These are phyloP conservation scores for Vaccinium vitisidaea DNA, from an alignment of 148 eudicot genomes.

Conservation along the genomic window DNA sequence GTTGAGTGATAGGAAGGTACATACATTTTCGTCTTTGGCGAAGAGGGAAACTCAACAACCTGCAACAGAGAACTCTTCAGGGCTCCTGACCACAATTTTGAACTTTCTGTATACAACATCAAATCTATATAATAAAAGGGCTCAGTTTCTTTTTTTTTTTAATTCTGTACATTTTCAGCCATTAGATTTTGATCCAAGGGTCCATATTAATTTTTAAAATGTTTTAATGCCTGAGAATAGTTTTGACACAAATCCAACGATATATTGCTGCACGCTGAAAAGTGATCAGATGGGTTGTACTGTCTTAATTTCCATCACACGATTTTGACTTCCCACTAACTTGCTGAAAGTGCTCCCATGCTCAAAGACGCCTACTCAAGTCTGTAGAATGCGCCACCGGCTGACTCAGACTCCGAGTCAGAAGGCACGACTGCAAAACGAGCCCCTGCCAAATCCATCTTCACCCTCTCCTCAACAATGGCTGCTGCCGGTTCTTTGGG, in stretches of 20 bases:
- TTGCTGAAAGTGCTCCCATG: not conserved
- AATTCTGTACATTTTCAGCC: not conserved
- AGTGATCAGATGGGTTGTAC: not conserved
- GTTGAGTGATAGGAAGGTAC: conserved; percentile 10
- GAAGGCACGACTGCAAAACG: not conserved
- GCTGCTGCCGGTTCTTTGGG: not conserved
- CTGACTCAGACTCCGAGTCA: not conserved
- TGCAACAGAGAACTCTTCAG: conserved; percentile 33
- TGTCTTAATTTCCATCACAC: not conserved
- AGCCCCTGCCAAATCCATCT: not conserved
- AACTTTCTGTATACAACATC: not conserved
- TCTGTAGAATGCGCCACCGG: not conserved
- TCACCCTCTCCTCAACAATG: not conserved
- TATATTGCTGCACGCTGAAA: not conserved
- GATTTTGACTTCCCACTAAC: not conserved
- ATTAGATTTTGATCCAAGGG: not conserved
- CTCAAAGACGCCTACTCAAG: not conserved
- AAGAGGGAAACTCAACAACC: conserved; percentile 77
- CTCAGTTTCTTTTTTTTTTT: not conserved
- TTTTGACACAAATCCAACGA: not conserved
- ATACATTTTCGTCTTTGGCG: conserved; percentile 80
- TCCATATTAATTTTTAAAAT: not conserved
- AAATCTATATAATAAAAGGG: not conserved
- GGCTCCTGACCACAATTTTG: not conserved
- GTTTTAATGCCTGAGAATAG: not conserved